Evolutionary conservation across 148 eudicot genomes (phyloP), one percentile per base, ranked within the genome.

Genomic region (Camellia lanceoleosa): DNA sequence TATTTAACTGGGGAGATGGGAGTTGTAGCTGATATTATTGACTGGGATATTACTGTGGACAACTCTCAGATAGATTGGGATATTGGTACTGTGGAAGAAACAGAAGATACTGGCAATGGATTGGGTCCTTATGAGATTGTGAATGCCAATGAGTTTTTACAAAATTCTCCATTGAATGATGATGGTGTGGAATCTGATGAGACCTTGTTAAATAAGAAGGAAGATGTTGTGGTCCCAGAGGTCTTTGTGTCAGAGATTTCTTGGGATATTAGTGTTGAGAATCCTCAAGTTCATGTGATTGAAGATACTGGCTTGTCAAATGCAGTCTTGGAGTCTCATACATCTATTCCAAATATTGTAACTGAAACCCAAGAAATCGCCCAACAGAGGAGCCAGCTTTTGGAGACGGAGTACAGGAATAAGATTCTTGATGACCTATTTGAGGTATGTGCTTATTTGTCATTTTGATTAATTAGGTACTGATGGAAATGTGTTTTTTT

Each of bases 31-130:
- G 93, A 87, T 60, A 81, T 71, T 79, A 95, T 95, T 84, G 97
- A 95, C 82, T 93, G 99, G 99, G 97, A 95, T 89, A 91, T 95
- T 75, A 87, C 97, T 23, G 51, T 90, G 71, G 98, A 93, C 68
- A 90, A 92, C 87, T 82, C 97, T 82, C 94, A 92, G 90, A 95
- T 95, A 84, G 99, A 95, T 83, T 95, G 99, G 99, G 99, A 93
- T 89, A 89, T 93, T 74, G 97, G 94, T 55, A 82, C 90, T 7
- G 85, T 92, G 69, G 97, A 89, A 85, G 94, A 90, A 81, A 79
- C 91, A 5, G 98, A 94, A 67, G 97, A 88, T 71, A 79, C 85
- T 82, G 90, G 89, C 62, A 92, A 92, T 83, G 99, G 97, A 42
- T 86, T 93, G 77, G 97, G 97, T 79, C 92, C 97, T 81, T 95